Conservation (phyloP, 345 rosid species). For the Isatis tinctoria region DNA sequence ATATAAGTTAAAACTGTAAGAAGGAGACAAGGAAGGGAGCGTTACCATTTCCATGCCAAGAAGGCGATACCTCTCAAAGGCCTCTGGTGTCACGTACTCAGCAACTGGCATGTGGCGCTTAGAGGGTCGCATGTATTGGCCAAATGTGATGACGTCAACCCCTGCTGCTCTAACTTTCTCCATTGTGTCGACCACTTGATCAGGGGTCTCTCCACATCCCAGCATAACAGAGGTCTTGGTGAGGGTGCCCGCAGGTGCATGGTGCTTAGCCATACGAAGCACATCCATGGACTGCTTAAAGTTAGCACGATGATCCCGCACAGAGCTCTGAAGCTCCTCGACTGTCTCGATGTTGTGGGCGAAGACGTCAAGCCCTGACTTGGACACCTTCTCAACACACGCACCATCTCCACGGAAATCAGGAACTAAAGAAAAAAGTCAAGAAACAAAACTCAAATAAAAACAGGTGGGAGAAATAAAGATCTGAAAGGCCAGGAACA, state of each 20-base stretch:
- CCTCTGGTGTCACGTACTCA: slow-evolving; percentile 92
- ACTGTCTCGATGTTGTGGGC: slow-evolving; percentile 99
- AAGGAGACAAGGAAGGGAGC: not conserved
- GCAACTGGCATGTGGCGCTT: slow-evolving; percentile 96
- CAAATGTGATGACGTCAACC: slow-evolving; percentile 98
- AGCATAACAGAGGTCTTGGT: slow-evolving; percentile 96
- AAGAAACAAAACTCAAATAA: not conserved
- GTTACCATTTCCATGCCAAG: slow-evolving; percentile 97
- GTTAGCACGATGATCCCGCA: slow-evolving; percentile 93
- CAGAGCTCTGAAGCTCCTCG: slow-evolving; percentile 84
- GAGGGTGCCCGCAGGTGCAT: slow-evolving; percentile 74
- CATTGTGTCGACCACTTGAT: slow-evolving; percentile 85
- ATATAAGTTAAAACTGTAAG: not conserved
- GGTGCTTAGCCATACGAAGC: slow-evolving; percentile 76
- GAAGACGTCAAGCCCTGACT: slow-evolving; percentile 81
- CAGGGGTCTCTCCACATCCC: slow-evolving; percentile 99
- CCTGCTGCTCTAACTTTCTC: slow-evolving; percentile 96
- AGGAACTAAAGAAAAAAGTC: slow-evolving; percentile 54
- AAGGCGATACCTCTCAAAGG: slow-evolving; percentile 74
- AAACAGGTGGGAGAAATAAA: too few relatives aligned
- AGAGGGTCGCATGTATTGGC: slow-evolving; percentile 98
- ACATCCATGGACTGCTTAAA: slow-evolving; percentile 93
- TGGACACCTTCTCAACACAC: slow-evolving; percentile 85
- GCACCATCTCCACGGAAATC: slow-evolving; percentile 81
- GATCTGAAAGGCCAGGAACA: not conserved